These are phyloP conservation scores for Apocynum venetum DNA, from an alignment of 257 asterid genomes.

Conservation along the genomic window DNA sequence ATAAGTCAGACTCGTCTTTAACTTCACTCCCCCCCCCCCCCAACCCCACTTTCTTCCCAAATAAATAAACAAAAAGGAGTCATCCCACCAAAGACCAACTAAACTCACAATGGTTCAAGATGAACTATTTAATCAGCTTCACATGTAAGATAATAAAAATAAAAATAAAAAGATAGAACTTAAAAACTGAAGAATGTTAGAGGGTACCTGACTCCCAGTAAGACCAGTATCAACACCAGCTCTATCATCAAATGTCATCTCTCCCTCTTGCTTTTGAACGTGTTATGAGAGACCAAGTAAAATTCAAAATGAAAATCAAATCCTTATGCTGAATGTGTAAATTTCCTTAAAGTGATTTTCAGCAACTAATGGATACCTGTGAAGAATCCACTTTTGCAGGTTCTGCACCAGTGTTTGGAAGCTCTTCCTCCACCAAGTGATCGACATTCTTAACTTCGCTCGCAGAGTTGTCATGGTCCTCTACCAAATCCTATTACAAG, in stretches of 20 bases:
- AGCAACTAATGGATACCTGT: constrained; percentile 31
- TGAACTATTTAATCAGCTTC: not conserved
- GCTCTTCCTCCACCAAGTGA: constrained; percentile 31
- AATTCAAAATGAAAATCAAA: constrained; percentile 13
- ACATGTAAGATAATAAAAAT: not conserved
- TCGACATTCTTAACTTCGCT: constrained; percentile 44
- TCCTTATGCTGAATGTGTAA: not conserved
- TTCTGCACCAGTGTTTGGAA: constrained; percentile 30
- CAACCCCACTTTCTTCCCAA: too few species aligned
- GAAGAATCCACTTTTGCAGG: constrained; percentile 32
- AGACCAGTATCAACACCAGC: constrained; percentile 40
- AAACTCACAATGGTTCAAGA: not conserved
- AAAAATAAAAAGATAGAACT: too few species aligned
- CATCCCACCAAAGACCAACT: not conserved
- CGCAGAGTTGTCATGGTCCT: constrained; percentile 40
- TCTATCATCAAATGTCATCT: constrained; percentile 29
- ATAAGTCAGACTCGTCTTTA: too few species aligned
- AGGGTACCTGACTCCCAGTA: constrained; percentile 43
- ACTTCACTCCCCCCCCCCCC: too few species aligned
- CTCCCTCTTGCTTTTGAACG: constrained; percentile 34
- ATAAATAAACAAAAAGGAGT: too few species aligned
- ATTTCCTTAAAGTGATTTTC: not conserved
- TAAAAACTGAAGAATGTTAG: not conserved
- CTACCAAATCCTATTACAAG: constrained; percentile 45
- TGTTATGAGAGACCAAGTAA: constrained; percentile 22